phyloP scores from a whole-genome alignment of 768 basidiomycete species.

The Calocybe indica region DNA sequence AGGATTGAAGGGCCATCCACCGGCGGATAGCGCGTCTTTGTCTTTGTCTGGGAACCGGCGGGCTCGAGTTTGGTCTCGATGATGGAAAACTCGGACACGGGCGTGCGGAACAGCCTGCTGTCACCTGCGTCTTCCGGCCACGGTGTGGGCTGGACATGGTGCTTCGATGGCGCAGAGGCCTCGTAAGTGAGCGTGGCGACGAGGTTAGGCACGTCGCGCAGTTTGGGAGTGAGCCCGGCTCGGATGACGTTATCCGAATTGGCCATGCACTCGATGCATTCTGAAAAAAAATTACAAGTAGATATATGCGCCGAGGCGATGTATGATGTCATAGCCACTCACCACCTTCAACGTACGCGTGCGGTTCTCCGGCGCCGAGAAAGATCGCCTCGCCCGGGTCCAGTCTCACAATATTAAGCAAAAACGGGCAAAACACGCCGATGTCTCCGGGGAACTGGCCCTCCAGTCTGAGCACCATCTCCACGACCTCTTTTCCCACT shows the following conservation, averaged over 20 bases:
- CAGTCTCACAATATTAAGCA: conserved; percentile 83
- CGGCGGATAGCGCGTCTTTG: conserved; percentile 45
- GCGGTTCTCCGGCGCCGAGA: conserved; percentile 93
- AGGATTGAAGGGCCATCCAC: conserved; percentile 82
- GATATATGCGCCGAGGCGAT: conserved; percentile 2
- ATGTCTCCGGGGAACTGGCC: conserved; percentile 88
- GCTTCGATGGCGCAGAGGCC: conserved; percentile 60
- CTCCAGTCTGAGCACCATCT: conserved; percentile 59
- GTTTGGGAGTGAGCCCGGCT: conserved; percentile 94
- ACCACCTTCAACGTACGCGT: conserved; percentile 95
- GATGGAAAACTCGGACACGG: conserved; percentile 91
- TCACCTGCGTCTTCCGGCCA: conserved; percentile 24
- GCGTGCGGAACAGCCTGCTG: conserved; percentile 76
- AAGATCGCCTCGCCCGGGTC: conserved; percentile 88
- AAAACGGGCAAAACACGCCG: conserved; percentile 86
- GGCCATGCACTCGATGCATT: conserved; percentile 99
- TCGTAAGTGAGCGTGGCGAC: conserved; percentile 83
- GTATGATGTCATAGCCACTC: conserved; percentile 12
- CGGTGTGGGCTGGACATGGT: conserved; percentile 56
- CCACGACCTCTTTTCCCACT: conserved; percentile 40
- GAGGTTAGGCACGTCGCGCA: conserved; percentile 90
- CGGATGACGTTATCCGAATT: conserved; percentile 99
- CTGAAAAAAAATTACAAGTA: conserved; percentile 30
- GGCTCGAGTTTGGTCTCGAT: conserved; percentile 48
- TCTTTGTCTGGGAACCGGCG: conserved; percentile 17